Conservation (phyloP, 106 monocot genomes). For the Apostasia shenzhenica region DNA sequence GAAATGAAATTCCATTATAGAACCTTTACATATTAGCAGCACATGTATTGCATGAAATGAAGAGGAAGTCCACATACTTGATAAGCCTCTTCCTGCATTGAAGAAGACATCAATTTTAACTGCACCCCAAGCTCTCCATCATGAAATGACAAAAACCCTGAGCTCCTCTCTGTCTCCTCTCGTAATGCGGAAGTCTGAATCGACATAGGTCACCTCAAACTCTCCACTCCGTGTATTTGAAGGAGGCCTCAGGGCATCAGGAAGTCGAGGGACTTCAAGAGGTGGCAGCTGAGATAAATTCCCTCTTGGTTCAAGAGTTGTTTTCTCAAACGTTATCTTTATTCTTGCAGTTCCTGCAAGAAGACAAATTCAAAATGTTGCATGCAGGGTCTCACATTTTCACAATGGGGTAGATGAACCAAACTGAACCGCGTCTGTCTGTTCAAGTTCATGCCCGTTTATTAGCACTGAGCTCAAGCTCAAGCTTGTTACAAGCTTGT, state of each 20-base stretch:
- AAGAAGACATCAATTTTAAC: no score
- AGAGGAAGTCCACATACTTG: no score
- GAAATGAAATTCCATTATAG: no score
- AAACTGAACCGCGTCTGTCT: no score
- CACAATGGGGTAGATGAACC: no score
- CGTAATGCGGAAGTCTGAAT: constrained; percentile 59
- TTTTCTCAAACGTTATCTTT: constrained; percentile 76
- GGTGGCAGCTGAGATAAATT: constrained; percentile 80
- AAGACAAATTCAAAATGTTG: not conserved
- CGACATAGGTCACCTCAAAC: constrained; percentile 83
- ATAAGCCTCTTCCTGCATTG: no score
- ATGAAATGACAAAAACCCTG: constrained; percentile 85
- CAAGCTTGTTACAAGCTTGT: no score
- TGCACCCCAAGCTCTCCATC: not conserved
- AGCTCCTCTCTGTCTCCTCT: constrained; percentile 92
- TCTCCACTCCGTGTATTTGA: constrained; percentile 68
- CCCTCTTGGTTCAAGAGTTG: constrained; percentile 66
- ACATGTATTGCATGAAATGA: no score
- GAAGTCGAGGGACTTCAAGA: constrained; percentile 67
- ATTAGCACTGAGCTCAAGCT: no score
- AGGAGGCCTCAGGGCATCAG: constrained; percentile 58
- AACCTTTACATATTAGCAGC: no score
- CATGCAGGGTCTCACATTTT: no score
- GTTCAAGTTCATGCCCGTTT: no score
- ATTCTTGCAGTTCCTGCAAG: constrained; percentile 60